A percentile compares a stretch with the other conserved stretches of the same genome.
phyloP scores from a whole-genome alignment of 176 grass and related monocot species.

The Dactylis glomerata region DNA sequence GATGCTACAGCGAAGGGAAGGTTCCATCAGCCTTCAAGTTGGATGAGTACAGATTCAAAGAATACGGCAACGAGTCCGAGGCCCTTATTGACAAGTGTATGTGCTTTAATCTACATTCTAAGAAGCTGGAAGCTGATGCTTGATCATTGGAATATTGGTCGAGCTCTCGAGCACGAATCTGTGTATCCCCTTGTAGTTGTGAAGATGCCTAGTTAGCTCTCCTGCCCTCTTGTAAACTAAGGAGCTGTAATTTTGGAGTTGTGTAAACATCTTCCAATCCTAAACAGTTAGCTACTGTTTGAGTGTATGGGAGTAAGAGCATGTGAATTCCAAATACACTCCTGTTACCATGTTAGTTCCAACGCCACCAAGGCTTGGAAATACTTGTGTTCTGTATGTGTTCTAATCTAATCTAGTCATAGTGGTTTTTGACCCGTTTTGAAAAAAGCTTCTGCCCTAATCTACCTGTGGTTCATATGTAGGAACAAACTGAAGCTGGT shows the following conservation, averaged over 20 bases:
- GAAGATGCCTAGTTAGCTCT: constrained; percentile 49
- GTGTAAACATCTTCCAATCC: constrained; percentile 13
- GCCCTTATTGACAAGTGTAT: constrained; percentile 74
- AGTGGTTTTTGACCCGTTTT: background rate
- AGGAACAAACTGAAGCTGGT: background rate
- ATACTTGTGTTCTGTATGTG: constrained; percentile 2
- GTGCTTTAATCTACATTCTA: constrained; percentile 83
- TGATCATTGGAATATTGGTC: constrained; percentile 38
- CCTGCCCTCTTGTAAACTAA: constrained; percentile 59
- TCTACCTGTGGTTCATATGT: background rate
- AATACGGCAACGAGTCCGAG: constrained; percentile 79
- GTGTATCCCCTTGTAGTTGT: constrained; percentile 49
- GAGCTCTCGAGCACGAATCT: constrained; percentile 12
- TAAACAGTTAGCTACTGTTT: constrained; percentile 26
- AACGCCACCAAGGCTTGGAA: constrained; percentile 7
- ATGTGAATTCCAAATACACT: constrained; percentile 41
- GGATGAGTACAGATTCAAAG: constrained; percentile 95
- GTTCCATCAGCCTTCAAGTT: constrained; percentile 81
- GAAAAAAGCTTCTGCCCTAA: background rate
- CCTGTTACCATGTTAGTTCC: background rate
- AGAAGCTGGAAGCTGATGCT: constrained; percentile 56
- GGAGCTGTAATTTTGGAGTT: constrained; percentile 30
- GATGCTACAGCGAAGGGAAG: constrained; percentile 97
- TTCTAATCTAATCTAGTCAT: background rate
- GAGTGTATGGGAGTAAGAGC: constrained; percentile 29